phyloP scores from a whole-genome alignment of 2,329 filamentous ascomycete genomes.

The Aspergillus quadrilineatus region DNA sequence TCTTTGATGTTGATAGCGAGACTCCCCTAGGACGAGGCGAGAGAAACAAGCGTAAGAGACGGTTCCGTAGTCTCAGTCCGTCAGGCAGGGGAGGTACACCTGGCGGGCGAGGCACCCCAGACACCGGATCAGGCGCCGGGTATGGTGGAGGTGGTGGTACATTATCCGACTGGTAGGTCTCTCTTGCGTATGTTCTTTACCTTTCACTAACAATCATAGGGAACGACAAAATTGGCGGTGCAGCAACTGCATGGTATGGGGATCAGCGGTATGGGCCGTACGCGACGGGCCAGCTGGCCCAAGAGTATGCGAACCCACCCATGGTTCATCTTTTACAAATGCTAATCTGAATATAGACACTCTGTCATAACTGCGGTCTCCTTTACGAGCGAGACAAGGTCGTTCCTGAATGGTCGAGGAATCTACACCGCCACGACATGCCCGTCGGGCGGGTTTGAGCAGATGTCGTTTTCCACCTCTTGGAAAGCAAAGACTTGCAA shows the following conservation, averaged over 20 bases:
- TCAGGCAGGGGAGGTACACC: constrained; percentile 66
- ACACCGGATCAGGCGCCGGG: constrained; percentile 61
- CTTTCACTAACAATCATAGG: constrained; percentile 34
- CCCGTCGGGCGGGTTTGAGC: constrained; percentile 33
- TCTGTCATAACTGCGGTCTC: constrained; percentile 92
- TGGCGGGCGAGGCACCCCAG: constrained; percentile 75
- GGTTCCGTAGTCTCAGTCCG: constrained; percentile 86
- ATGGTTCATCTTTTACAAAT: neutral
- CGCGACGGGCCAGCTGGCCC: constrained; percentile 83
- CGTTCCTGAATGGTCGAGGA: constrained; percentile 73
- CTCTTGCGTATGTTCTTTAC: neutral
- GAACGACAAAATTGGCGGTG: constrained; percentile 87
- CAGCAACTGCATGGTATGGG: constrained; percentile 82
- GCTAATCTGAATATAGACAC: constrained; percentile 56
- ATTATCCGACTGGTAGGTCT: constrained; percentile 60
- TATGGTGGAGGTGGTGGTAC: constrained; percentile 65
- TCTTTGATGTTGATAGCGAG: constrained; percentile 62
- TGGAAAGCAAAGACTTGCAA: neutral
- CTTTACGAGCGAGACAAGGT: constrained; percentile 84
- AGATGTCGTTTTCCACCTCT: neutral
- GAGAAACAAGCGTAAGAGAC: constrained; percentile 89
- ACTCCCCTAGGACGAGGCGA: constrained; percentile 90
- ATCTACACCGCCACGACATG: constrained; percentile 58
- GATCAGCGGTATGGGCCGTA: constrained; percentile 89
- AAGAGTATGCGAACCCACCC: constrained; percentile 59